Conservation (phyloP, 2,329 filamentous ascomycete genomes). For the Colletotrichum camelliae region DNA sequence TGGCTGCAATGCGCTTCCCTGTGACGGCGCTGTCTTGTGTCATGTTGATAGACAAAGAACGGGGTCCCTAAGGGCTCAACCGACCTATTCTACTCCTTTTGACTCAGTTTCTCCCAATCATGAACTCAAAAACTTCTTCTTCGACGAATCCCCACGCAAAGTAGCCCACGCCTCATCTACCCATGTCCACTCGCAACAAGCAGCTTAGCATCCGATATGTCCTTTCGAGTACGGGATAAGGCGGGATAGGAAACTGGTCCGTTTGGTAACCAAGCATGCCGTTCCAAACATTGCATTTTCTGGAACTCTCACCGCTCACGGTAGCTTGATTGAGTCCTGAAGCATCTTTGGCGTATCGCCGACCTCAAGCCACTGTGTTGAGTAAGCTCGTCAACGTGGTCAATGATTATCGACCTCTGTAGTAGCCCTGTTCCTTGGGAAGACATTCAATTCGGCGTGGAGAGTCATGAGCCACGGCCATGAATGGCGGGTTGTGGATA, state of each 20-base stretch:
- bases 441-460: neutral
- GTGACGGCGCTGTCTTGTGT: constrained; percentile 2
- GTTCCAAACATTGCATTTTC: neutral
- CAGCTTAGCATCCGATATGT: neutral
- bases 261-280: neutral
- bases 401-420: neutral
- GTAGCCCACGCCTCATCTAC: neutral
- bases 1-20: neutral
- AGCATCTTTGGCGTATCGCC: neutral
- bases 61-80: neutral
- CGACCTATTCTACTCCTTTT: neutral
- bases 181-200: neutral
- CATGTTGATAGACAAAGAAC: neutral
- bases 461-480: constrained; percentile 2
- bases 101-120: neutral
- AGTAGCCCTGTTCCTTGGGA: neutral
- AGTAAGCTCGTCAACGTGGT: neutral
- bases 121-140: neutral
- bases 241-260: neutral
- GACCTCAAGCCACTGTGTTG: neutral
- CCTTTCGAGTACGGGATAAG: neutral
- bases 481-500: neutral
- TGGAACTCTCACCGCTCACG: neutral
- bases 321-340: neutral
- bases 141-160: neutral